These are phyloP conservation scores for Solanum aculeatissimum DNA, from an alignment of 305 asterid genomes.

Conservation along the genomic window DNA sequence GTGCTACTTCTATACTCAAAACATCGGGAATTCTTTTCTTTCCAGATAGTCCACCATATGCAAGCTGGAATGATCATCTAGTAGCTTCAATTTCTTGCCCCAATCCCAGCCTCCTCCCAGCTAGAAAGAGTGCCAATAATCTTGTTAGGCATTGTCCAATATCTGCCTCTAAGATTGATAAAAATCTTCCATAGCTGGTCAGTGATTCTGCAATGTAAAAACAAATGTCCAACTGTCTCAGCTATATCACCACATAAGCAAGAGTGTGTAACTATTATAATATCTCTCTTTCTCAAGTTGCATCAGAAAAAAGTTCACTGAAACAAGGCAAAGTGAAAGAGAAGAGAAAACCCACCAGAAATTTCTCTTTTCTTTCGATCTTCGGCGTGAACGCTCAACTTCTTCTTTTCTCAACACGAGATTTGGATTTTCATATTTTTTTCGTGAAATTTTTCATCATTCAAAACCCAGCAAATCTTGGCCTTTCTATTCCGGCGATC, in stretches of 20 bases:
- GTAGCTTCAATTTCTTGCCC: not conserved
- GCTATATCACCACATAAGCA: not conserved
- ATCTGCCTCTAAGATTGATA: not conserved
- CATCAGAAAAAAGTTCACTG: too few relatives aligned
- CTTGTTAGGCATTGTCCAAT: not conserved
- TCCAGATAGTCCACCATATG: not conserved
- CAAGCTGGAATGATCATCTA: not conserved
- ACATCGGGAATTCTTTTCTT: not conserved
- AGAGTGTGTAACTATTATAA: not conserved
- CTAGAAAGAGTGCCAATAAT: not conserved
- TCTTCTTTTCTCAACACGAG: too few relatives aligned
- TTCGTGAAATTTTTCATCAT: too few relatives aligned
- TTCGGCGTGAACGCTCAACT: too few relatives aligned
- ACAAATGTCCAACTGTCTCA: not conserved
- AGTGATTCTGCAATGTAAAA: not conserved
- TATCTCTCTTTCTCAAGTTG: not conserved
- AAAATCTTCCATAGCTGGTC: not conserved
- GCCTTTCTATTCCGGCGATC: too few relatives aligned
- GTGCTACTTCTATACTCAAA: not conserved
- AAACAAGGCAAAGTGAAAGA: not conserved
- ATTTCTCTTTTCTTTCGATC: not conserved
- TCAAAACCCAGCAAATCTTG: too few relatives aligned
- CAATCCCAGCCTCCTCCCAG: not conserved
- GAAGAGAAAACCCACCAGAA: not conserved
- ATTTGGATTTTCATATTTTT: too few relatives aligned